A percentile compares a stretch with the other conserved stretches of the same genome.
These are phyloP conservation scores for Fomitiporia mediterranea DNA, from an alignment of 1,284 basidiomycete genomes.

Conservation along the genomic window DNA sequence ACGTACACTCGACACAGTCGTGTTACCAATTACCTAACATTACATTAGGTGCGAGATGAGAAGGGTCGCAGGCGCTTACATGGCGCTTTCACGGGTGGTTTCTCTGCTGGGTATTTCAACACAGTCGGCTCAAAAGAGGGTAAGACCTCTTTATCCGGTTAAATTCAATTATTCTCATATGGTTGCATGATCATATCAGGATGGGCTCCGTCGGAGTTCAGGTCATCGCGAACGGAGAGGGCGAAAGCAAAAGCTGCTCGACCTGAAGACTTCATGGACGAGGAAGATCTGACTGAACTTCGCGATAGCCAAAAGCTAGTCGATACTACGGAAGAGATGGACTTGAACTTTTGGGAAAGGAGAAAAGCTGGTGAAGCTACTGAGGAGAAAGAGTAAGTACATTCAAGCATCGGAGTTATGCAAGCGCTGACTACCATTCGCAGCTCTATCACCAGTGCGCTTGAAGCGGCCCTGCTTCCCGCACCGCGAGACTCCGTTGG, in stretches of 20 bases:
- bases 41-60: conserved; percentile 80
- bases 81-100: conserved; percentile 97
- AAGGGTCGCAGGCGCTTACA: conserved; percentile 90
- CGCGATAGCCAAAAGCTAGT: conserved; percentile 69
- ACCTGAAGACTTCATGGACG: conserved; percentile 98
- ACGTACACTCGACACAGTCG: not conserved
- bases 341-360: conserved; percentile 54
- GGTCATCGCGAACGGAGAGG: conserved; percentile 76
- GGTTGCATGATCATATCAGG: conserved; percentile 46
- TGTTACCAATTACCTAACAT: not conserved
- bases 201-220: conserved; percentile 91
- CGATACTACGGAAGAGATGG: conserved; percentile 74
- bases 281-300: conserved; percentile 87
- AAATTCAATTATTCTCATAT: not conserved
- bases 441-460: conserved; percentile 57
- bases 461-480: conserved; percentile 58
- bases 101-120: conserved; percentile 97
- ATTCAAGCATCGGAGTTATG: not conserved
- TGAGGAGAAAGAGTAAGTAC: conserved; percentile 42
- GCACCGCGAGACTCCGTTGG: conserved; percentile 70
- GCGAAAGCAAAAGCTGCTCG: conserved; percentile 55
- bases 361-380: conserved; percentile 34
- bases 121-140: conserved; percentile 95
- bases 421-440: not conserved
- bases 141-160: conserved; percentile 28